These are phyloP conservation scores for Phycomyces nitens DNA, from an alignment of 192 early-diverging fungal species.

Conservation along the genomic window DNA sequence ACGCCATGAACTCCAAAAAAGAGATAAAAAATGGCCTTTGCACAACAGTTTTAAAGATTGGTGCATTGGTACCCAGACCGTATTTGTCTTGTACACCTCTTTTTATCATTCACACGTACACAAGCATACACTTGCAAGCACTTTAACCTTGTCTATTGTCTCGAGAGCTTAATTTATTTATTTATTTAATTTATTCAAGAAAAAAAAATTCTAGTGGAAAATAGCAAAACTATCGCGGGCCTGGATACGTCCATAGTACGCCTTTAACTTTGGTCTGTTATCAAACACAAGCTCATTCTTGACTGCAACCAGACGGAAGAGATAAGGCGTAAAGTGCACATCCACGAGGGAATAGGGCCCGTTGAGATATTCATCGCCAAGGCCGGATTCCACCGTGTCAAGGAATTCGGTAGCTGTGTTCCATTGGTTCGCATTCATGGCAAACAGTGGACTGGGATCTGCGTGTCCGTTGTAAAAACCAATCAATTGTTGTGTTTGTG, in stretches of 20 bases:
- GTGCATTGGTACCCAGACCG: too few relatives aligned
- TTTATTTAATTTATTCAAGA: too few relatives aligned
- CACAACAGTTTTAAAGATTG: too few relatives aligned
- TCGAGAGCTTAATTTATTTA: too few relatives aligned
- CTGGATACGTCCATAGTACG: conserved; percentile 14
- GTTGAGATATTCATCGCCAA: conserved; percentile 6
- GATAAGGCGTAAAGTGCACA: conserved; percentile 20
- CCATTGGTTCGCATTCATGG: conserved; percentile 10
- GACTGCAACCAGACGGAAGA: conserved; percentile 8
- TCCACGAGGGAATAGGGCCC: conserved; percentile 17
- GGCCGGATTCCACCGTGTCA: conserved; percentile 6
- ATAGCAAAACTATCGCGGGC: conserved; percentile 15
- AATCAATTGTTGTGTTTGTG: conserved; percentile 3
- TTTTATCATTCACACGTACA: too few relatives aligned
- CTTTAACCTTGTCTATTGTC: too few relatives aligned
- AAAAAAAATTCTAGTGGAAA: too few relatives aligned
- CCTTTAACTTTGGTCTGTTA: conserved; percentile 10
- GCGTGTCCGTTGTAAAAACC: background rate
- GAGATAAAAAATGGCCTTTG: too few relatives aligned
- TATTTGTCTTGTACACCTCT: too few relatives aligned
- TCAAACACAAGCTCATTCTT: conserved; percentile 11
- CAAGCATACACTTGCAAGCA: too few relatives aligned
- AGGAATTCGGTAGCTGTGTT: conserved; percentile 1
- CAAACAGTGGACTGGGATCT: conserved; percentile 12
- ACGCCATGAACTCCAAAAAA: too few relatives aligned